Percentiles rank a stretch among this genome's conserved stretches.
These are phyloP conservation scores for Chalaropsis thielavioides DNA, from an alignment of 2,329 filamentous ascomycete genomes.

Conservation along the genomic window DNA sequence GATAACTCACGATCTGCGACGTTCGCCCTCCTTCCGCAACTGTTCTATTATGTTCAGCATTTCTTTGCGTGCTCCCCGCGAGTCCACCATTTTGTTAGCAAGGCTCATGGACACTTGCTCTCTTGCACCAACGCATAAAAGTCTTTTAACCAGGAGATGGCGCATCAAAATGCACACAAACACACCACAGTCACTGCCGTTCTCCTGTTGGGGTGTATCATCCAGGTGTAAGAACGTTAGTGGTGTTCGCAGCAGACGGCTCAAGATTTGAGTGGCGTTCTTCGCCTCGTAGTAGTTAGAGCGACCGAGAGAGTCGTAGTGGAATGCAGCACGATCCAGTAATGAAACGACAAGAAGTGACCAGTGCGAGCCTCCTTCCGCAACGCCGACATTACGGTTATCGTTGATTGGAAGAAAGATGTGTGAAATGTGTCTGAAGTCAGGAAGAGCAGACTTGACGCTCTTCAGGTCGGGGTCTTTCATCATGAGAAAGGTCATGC, in stretches of 20 bases:
- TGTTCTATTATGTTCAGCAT: slow-evolving; percentile 83
- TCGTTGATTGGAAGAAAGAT: slow-evolving; percentile 96
- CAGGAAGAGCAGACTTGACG: slow-evolving; percentile 56
- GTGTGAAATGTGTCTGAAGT: slow-evolving; percentile 71
- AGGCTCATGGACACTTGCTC: slow-evolving; percentile 94
- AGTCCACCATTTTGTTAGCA: slow-evolving; percentile 70
- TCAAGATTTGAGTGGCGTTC: slow-evolving; percentile 53
- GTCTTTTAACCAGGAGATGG: slow-evolving; percentile 70
- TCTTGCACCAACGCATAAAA: slow-evolving; percentile 63
- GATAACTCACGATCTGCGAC: slow-evolving; percentile 58
- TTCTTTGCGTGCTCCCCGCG: slow-evolving; percentile 65
- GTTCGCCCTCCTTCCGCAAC: slow-evolving; percentile 73
- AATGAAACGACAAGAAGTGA: slow-evolving; percentile 78
- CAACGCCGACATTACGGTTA: slow-evolving; percentile 54
- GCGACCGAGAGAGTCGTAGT: slow-evolving; percentile 78
- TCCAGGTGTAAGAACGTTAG: slow-evolving; percentile 67
- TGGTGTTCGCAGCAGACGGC: slow-evolving; percentile 48
- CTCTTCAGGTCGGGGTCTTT: slow-evolving; percentile 46
- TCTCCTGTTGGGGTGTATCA: slow-evolving; percentile 82
- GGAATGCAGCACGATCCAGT: slow-evolving; percentile 82
- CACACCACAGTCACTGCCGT: slow-evolving; percentile 85
- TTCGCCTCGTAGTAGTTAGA: slow-evolving; percentile 63
- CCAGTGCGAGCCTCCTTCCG: slow-evolving; percentile 93
- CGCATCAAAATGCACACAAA: slow-evolving; percentile 95
- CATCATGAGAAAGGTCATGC: slow-evolving; percentile 84